Evolutionary conservation across 345 rosid species (phyloP), one percentile per base, ranked within the genome.

Genomic region (Clarkia xantiana): DNA sequence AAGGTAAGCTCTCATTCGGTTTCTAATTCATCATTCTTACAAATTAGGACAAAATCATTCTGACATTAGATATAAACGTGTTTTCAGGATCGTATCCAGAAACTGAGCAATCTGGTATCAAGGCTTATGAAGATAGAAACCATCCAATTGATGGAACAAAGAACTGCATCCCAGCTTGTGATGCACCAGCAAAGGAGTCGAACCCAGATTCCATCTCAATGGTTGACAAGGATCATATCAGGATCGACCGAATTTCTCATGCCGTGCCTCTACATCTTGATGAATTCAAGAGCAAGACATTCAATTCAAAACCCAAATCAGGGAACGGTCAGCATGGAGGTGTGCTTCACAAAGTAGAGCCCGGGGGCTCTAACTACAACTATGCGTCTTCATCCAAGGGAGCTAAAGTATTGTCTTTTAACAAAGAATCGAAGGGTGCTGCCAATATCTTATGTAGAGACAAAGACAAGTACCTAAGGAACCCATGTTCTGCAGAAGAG

Each of bases 381-480:
- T 91, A 84, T 62, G 98, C 96, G 40, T 81, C 87, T 14, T 78
- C 90, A 60, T 67, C 95, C 14, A 86, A 86, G 66, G 96, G 96
- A 42, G 94, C 95, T 36, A 91, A 91, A 61, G 85, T 84, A 51
- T 57, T 91, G 76, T 70, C 62, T 55, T 80, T 58, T 56, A 91
- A 91, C 68, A 91, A 82, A 80, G 98, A 91, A 76, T 81, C 95
- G 19, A 91, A 91, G 53, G 98, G 95, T 0, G 86, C 90, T 45
- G n/a, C 82, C 9, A 84, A 78, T 56, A 77, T 91, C 66, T 59
- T 91, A 66, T 65, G 70, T 65, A 59, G 79, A 63, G 98, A 86
- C 74, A 74, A 72, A 68, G 96, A 91, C 63, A 91, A 91, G 67
- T 86, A 91, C 66, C 83, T 91, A 45, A 66, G 96, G 13, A 91